These are phyloP conservation scores for Aspergillus kassunensis DNA, from an alignment of 495 filamentous ascomycete species.

Conservation along the genomic window DNA sequence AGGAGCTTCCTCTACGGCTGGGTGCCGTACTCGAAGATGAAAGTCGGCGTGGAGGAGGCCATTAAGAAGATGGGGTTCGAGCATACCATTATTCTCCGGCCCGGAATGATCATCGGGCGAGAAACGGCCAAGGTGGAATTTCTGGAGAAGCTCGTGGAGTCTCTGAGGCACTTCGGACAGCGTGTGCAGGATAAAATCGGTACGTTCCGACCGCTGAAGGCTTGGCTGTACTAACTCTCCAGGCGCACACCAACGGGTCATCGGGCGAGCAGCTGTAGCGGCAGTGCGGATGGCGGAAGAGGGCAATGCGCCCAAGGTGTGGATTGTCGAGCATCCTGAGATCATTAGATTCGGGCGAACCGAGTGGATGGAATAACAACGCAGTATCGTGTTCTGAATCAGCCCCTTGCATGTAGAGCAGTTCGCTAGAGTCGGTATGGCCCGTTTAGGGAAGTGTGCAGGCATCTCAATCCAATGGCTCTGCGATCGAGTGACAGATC, in stretches of 20 bases:
- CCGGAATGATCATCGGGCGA: conserved; percentile 36
- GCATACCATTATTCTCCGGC: conserved; percentile 33
- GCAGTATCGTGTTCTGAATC: too few relatives aligned
- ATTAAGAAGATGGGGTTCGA: conserved; percentile 36
- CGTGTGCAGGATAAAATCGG: conserved; percentile 31
- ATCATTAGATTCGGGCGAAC: conserved; percentile 32
- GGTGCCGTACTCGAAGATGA: conserved; percentile 39
- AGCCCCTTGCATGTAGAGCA: too few relatives aligned
- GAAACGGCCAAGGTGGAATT: conserved; percentile 29
- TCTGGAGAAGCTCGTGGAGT: conserved; percentile 26
- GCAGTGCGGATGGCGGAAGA: conserved; percentile 29
- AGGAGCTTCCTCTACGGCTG: conserved; percentile 22
- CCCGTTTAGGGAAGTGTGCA: too few relatives aligned
- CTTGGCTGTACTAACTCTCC: not conserved
- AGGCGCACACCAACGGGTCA: conserved; percentile 29
- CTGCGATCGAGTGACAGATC: too few relatives aligned
- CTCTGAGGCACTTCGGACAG: conserved; percentile 24
- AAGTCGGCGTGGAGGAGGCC: conserved; percentile 37
- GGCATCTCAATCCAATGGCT: too few relatives aligned
- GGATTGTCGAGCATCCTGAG: conserved; percentile 33
- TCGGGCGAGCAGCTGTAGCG: conserved; percentile 36
- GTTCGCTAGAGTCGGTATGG: too few relatives aligned
- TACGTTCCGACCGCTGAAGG: conserved; percentile 14
- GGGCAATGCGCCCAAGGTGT: conserved; percentile 34
- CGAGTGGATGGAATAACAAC: conserved; percentile 34